Conservation (phyloP, 2,329 filamentous ascomycete species). For the Capronia epimyces region DNA sequence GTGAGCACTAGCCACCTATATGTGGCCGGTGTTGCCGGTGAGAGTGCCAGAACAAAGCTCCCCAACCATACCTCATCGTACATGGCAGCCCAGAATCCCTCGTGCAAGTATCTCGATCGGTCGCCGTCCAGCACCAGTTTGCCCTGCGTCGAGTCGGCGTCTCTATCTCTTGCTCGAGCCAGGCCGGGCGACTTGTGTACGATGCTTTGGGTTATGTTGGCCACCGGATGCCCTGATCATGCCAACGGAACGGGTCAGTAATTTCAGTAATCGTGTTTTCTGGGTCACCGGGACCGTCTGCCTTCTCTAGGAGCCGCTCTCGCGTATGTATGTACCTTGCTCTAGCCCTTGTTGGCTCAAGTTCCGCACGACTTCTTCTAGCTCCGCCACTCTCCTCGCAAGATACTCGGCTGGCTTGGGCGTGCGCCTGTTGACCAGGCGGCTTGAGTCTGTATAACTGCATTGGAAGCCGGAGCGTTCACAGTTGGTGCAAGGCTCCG, state of each 20-base stretch:
- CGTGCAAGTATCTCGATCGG: constrained; percentile 11
- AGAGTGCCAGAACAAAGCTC: no score
- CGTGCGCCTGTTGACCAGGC: constrained; percentile 4
- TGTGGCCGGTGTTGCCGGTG: no score
- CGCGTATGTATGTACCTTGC: not conserved
- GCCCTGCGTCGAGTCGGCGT: not conserved
- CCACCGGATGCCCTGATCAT: constrained; percentile 2
- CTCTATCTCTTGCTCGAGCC: no score
- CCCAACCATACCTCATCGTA: constrained; percentile 16
- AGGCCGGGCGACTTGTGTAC: not conserved
- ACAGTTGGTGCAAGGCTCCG: constrained; percentile 10
- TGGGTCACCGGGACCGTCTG: not conserved
- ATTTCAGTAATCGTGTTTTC: not conserved
- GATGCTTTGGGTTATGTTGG: constrained; percentile 9
- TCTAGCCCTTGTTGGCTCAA: constrained; percentile 2
- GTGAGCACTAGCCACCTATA: not conserved
- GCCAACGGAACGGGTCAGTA: no score
- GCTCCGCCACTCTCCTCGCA: constrained; percentile 2
- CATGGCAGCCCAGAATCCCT: constrained; percentile 12
- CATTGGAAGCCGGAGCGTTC: constrained; percentile 4
- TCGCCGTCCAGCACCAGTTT: constrained; percentile 10
- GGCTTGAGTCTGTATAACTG: constrained; percentile 4
- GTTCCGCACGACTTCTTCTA: constrained; percentile 11
- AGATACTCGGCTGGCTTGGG: constrained; percentile 1
- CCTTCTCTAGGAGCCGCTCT: not conserved